These are phyloP conservation scores for Psophocarpus tetragonolobus DNA, from an alignment of 306 rosid species.

Conservation along the genomic window DNA sequence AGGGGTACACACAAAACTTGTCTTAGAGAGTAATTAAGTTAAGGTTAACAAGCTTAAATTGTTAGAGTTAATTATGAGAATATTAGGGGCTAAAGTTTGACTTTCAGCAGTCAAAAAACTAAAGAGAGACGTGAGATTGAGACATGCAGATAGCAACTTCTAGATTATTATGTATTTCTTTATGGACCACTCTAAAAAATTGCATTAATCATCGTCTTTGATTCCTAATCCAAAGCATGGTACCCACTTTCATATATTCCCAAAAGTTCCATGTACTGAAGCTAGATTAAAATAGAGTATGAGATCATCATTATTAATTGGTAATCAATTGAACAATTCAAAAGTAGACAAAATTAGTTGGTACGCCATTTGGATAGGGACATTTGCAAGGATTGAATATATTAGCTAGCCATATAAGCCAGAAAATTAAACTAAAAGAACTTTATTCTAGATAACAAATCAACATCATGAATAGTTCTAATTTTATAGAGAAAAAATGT, in stretches of 20 bases:
- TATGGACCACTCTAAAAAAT: slow-evolving; percentile 8
- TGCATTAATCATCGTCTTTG: background rate
- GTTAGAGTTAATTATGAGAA: background rate
- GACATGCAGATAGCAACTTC: slow-evolving; percentile 8
- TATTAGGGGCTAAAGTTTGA: background rate
- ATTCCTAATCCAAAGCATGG: background rate
- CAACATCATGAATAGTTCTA: background rate
- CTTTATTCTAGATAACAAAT: background rate
- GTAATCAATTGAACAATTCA: slow-evolving; percentile 5
- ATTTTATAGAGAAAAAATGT: background rate
- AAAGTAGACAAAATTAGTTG: background rate
- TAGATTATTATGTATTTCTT: background rate
- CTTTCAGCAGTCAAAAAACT: slow-evolving; percentile 24
- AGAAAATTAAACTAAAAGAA: background rate
- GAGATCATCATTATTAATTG: background rate
- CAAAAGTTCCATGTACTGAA: background rate
- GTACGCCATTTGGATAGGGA: background rate
- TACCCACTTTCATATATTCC: slow-evolving; percentile 1
- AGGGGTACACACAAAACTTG: background rate
- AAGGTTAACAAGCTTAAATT: background rate
- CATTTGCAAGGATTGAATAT: background rate
- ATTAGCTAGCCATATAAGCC: background rate
- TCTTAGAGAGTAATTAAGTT: background rate
- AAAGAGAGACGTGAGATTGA: slow-evolving; percentile 15
- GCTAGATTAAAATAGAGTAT: background rate